Evolutionary conservation across 306 rosid genomes (phyloP).

Genomic region (cucumber (Cucumis sativus)): Cucumber_9930_V3 NC_026657.2:21932001-21932500

Average conservation of each 20-base stretch:
- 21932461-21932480: background rate
- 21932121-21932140: too few species aligned
- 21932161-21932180: background rate
- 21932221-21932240: constrained; percentile 3
- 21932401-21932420: constrained; percentile 95
- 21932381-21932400: constrained; percentile 70
- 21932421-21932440: constrained; percentile 84
- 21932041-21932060: too few species aligned
- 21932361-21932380: constrained; percentile 76
- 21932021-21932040: too few species aligned
- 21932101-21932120: too few species aligned
- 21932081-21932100: too few species aligned
- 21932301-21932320: constrained; percentile 66
- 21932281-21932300: constrained; percentile 93
- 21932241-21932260: constrained; percentile 97
- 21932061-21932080: too few species aligned
- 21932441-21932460: constrained; percentile 91
- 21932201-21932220: background rate
- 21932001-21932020: too few species aligned
- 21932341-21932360: constrained; percentile 85
- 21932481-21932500: background rate
- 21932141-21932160: too few species aligned
- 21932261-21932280: constrained; percentile 87
- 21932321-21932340: constrained; percentile 73
- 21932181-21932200: too few species aligned